These are phyloP conservation scores for Cordyceps pruinosa DNA, from an alignment of 2,329 filamentous ascomycete genomes.

Conservation along the genomic window DNA sequence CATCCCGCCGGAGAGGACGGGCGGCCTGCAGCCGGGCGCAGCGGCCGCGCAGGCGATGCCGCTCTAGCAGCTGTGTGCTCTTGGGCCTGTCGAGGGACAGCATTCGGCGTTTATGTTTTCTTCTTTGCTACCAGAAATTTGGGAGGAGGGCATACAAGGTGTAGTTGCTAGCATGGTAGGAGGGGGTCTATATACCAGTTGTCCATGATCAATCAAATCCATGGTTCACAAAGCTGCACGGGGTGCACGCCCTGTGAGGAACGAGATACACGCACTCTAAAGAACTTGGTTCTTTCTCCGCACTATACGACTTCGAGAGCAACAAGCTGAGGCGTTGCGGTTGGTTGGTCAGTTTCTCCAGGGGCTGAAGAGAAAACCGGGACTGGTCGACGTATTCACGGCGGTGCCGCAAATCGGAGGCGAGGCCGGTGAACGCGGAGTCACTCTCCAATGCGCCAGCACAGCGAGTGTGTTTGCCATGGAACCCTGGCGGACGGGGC, in stretches of 20 bases:
- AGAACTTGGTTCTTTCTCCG: no score
- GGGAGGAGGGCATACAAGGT: no score
- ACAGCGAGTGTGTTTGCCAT: no score
- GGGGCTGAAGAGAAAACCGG: constrained; percentile 3
- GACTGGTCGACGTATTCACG: not conserved
- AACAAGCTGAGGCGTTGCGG: no score
- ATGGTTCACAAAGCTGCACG: no score
- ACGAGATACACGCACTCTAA: not conserved
- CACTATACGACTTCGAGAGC: no score
- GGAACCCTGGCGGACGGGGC: no score
- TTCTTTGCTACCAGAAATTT: not conserved
- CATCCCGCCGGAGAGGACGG: constrained; percentile 22
- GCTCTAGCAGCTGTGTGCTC: not conserved
- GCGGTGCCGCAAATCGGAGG: constrained; percentile 8
- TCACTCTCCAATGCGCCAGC: not conserved
- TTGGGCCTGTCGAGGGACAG: no score
- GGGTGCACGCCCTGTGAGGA: not conserved
- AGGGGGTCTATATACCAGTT: no score
- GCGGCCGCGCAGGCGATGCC: not conserved
- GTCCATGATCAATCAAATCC: no score
- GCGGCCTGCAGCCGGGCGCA: not conserved
- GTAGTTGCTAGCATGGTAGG: no score
- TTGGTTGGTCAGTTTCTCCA: not conserved
- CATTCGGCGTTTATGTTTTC: not conserved
- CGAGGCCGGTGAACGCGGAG: not conserved